phyloP scores from a whole-genome alignment of 139 green algal species.

The Protoeuglena noctilucae region DNA sequence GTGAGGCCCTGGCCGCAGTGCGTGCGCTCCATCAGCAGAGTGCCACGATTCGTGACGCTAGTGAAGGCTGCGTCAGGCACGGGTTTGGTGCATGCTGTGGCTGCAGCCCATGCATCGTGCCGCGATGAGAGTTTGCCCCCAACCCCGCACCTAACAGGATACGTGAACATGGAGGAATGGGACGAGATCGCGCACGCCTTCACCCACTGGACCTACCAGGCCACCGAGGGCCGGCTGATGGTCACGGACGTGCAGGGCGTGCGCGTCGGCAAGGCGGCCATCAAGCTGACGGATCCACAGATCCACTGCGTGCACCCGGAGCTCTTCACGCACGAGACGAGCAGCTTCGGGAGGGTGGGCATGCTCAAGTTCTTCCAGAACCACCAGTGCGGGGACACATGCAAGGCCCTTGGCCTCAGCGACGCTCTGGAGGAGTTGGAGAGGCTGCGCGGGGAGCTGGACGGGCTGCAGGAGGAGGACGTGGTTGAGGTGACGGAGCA shows the following conservation, averaged over 20 bases:
- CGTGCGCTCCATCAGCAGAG: too few species aligned
- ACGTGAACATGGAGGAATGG: background rate
- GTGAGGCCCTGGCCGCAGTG: too few species aligned
- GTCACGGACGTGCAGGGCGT: background rate
- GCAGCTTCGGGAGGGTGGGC: background rate
- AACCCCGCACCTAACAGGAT: too few species aligned
- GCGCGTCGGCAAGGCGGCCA: background rate
- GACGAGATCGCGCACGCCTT: background rate
- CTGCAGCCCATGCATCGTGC: too few species aligned
- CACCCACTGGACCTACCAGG: background rate
- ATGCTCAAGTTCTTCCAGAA: background rate
- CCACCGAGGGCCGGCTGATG: background rate
- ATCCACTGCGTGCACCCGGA: background rate
- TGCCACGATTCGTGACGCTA: too few species aligned
- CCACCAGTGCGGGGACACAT: background rate
- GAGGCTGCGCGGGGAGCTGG: too few species aligned
- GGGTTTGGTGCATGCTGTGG: too few species aligned
- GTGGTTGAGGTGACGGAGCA: too few species aligned
- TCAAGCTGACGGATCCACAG: background rate
- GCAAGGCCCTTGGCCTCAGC: background rate
- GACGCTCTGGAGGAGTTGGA: too few species aligned
- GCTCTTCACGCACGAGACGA: background rate
- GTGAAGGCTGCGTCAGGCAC: too few species aligned
- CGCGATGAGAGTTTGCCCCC: too few species aligned
- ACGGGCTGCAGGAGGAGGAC: too few species aligned